Conservation (phyloP, 768 basidiomycete species). For the Candolleomyces eurysporus region DNA sequence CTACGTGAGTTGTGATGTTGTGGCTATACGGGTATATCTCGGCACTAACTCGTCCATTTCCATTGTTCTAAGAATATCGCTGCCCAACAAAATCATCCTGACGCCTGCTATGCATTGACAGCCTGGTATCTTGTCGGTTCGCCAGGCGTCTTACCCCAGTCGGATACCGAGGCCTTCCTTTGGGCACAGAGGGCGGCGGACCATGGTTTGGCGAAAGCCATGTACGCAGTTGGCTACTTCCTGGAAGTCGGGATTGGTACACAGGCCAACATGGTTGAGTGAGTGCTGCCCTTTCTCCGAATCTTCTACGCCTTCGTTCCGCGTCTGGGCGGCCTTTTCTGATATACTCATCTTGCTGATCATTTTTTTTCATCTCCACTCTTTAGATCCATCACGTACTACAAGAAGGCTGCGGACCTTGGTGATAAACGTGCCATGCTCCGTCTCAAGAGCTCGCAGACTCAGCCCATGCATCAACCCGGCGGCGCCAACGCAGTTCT, state of each 20-base stretch:
- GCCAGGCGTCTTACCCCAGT: constrained; percentile 95
- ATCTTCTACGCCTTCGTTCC: background rate
- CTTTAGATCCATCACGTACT: constrained; percentile 70
- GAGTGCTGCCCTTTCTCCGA: constrained; percentile 27
- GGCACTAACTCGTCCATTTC: background rate
- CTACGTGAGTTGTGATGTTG: constrained; percentile 67
- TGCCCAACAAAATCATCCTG: constrained; percentile 94
- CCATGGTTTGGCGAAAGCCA: constrained; percentile 86
- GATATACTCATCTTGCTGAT: background rate
- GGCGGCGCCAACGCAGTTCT: constrained; percentile 64
- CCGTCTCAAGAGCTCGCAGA: constrained; percentile 65
- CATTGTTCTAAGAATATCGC: constrained; percentile 79
- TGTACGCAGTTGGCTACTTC: constrained; percentile 99
- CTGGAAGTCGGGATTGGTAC: constrained; percentile 93
- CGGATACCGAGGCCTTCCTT: constrained; percentile 95
- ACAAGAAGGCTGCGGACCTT: constrained; percentile 85
- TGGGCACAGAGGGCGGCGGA: constrained; percentile 98
- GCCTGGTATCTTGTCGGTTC: constrained; percentile 99
- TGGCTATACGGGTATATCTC: background rate
- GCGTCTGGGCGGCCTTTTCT: constrained; percentile 1
- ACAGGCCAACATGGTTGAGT: constrained; percentile 63
- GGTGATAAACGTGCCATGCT: constrained; percentile 94
- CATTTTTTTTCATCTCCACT: constrained; percentile 7
- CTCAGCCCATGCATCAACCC: constrained; percentile 51
- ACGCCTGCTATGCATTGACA: constrained; percentile 96